Base-by-base conservation (phyloP, 1,284 basidiomycete genomes). In the Moesziomyces sp. region DNA sequence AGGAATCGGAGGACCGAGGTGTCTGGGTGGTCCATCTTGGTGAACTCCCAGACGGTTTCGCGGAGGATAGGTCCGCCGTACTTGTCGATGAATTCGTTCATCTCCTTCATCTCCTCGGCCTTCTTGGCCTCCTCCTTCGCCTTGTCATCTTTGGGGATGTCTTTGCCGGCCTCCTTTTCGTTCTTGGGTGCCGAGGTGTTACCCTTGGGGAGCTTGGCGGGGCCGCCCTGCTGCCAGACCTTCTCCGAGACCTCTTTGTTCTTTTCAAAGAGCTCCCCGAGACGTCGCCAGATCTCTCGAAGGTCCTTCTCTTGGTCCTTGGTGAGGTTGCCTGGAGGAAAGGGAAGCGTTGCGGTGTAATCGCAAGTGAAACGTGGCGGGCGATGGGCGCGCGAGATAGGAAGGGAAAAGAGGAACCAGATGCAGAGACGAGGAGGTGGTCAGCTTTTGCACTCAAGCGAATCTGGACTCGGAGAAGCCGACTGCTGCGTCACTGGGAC, bases 1-100 rank as follows among this genome's bases (percentile, higher is more conserved):
- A 85, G 68, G 72, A 84, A 85, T 46, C 84, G 80, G 35, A 84
- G 76, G 48, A 81, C 43, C 24, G 82, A 76, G 46, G 72, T 73
- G 58, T 84, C 84, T 16, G 81, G 81, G 55, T 81, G 62, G 58
- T 84, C 84, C 74, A 76, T 74, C 66, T 74, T 62, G 40, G 69
- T 72, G 53, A 81, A 81, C 56, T 82, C 75, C 79, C 79, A 83
- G 33, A 78, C 49, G 35, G 76, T 79, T 16, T 58, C 16, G 45
- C 63, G 60, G 23, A 84, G 65, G 64, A 83, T 82, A 38, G 71
- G 78, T 11, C 82, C 82, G 24, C 82, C 82, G 58, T 83, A 84
- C 42, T 74, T 84, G 70, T 73, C 69, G 58, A 84, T 68, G 57
- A 79, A 81, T 30, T 72, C 66, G 61, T 80, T 76, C 67, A 83